A percentile compares a stretch with the other conserved stretches of the same genome.
These are phyloP conservation scores for Termitomyces eurrhizus DNA, from an alignment of 768 basidiomycete genomes.

Conservation along the genomic window DNA sequence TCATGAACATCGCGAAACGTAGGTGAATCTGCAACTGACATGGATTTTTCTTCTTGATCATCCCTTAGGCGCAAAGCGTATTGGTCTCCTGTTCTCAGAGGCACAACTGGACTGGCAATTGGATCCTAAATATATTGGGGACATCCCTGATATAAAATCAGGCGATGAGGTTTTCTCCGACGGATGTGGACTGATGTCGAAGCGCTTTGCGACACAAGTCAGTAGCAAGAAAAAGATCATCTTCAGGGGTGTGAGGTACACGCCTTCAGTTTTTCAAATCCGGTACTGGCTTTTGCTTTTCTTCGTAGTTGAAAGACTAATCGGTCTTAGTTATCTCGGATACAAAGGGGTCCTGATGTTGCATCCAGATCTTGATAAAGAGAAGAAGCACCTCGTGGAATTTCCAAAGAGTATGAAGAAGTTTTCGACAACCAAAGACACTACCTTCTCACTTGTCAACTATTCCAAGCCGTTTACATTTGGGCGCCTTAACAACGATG, in stretches of 20 bases:
- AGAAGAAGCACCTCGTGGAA: slow-evolving; percentile 43
- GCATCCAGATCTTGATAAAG: slow-evolving; percentile 52
- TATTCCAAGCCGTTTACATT: slow-evolving; percentile 62
- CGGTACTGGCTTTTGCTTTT: slow-evolving; percentile 32
- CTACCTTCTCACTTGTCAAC: slow-evolving; percentile 65
- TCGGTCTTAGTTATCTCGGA: slow-evolving; percentile 48
- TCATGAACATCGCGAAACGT: slow-evolving; percentile 68
- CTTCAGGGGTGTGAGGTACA: slow-evolving; percentile 53
- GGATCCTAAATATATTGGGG: slow-evolving; percentile 42
- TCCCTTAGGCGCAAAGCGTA: slow-evolving; percentile 58
- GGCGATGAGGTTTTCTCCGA: slow-evolving; percentile 63
- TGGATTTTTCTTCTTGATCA: background rate
- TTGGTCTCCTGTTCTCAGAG: slow-evolving; percentile 63
- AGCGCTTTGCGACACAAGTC: slow-evolving; percentile 44
- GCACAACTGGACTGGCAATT: slow-evolving; percentile 56
- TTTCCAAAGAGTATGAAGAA: slow-evolving; percentile 73
- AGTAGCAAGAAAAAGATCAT: slow-evolving; percentile 52
- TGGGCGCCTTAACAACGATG: slow-evolving; percentile 66
- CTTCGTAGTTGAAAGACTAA: background rate
- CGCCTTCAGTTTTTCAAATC: slow-evolving; percentile 61
- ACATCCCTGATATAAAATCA: slow-evolving; percentile 56
- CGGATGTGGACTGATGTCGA: slow-evolving; percentile 64
- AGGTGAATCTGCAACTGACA: slow-evolving; percentile 14
- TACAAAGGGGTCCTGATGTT: slow-evolving; percentile 73
- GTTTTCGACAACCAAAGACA: slow-evolving; percentile 50